Evolutionary conservation across 768 basidiomycete species (phyloP), one percentile per base, ranked within the genome.

Genomic region (Termitomyces bulborhizus): DNA sequence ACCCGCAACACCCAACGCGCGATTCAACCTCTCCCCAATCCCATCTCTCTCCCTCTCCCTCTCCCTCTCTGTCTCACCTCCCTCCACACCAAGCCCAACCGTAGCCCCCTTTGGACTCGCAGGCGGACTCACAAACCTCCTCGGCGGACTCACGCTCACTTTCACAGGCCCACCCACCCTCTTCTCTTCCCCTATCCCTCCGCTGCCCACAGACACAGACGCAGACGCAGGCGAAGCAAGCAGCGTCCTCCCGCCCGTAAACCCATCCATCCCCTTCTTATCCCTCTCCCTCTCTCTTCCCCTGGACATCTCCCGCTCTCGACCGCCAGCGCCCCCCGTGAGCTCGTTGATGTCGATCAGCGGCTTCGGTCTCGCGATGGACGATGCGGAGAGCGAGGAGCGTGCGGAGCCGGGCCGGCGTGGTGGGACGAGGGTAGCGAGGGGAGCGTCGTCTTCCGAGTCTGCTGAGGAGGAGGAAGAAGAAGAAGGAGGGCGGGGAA

Each of bases 401-500:
- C 13, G 36, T 2, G 36, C 36, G 36, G 84, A 87, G 16, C 85
- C 86, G 15, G 88, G 87, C 36, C 89, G 77, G 46, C 74, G 77
- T 11, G 88, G 87, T 0, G 74, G 73, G 6, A 87, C 70, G 36
- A 89, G 73, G 1, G 71, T 75, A 0, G 85, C 83, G 36, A 92
- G 74, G 12, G 88, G 89, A 1, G 82, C 78, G 55, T 86, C 79
- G 51, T 81, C 82, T 77, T 79, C 34, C 6, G 29, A 29, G 36
- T 37, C 34, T 1, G 74, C 74, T 60, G 43, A 39, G 34, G 54
- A 42, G 32, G 34, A n/a, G 11, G 53, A 54, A 29, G 32, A 34
- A 2, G 32, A 34, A 3, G 32, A 13, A 12, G 34, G 34, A 34
- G 34, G 12, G 5, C 34, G 34, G 2, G 34, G 34, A 1, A 13